Evolutionary conservation across 495 filamentous ascomycete species (phyloP).

Genomic region (Monascus purpureus): DNA sequence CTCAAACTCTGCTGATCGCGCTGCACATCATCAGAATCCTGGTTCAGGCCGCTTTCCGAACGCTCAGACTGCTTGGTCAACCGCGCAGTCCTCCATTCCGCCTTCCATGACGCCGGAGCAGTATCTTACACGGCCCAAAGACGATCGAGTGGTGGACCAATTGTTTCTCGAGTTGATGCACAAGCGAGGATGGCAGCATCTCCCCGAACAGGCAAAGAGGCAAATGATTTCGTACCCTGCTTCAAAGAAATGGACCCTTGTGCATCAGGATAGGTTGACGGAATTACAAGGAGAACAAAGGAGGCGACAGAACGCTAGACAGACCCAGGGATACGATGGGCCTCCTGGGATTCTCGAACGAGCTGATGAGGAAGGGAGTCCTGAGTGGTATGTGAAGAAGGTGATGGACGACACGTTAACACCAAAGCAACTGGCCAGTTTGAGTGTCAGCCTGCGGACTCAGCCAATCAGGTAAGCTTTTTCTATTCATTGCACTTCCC

Average conservation of each 20-base stretch:
- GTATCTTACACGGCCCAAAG: slow-evolving; percentile 55
- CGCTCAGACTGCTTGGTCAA: slow-evolving; percentile 16
- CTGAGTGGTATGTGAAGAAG: slow-evolving; percentile 96
- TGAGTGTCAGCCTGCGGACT: slow-evolving; percentile 87
- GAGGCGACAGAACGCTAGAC: slow-evolving; percentile 54
- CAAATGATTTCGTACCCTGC: slow-evolving; percentile 93
- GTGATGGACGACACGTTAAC: slow-evolving; percentile 94
- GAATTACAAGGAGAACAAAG: slow-evolving; percentile 94
- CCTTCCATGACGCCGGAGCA: slow-evolving; percentile 38
- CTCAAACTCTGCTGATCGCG: slow-evolving; percentile 29
- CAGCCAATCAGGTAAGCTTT: slow-evolving; percentile 67
- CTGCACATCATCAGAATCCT: slow-evolving; percentile 12
- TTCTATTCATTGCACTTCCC: not conserved
- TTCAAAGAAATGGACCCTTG: slow-evolving; percentile 92
- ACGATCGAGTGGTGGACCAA: slow-evolving; percentile 79
- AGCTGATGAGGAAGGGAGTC: slow-evolving; percentile 87
- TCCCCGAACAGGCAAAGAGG: slow-evolving; percentile 86
- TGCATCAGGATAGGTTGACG: slow-evolving; percentile 85
- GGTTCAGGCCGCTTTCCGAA: slow-evolving; percentile 21
- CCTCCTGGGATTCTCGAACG: slow-evolving; percentile 51
- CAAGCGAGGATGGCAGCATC: slow-evolving; percentile 90
- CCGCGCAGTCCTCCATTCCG: slow-evolving; percentile 30
- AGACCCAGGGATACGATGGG: slow-evolving; percentile 46
- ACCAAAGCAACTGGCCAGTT: slow-evolving; percentile 74
- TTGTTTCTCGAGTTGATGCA: slow-evolving; percentile 91